A percentile compares a stretch with the other conserved stretches of the same genome.
Conservation (phyloP, 2,329 filamentous ascomycete genomes). For the Aspergillus ruber region DNA sequence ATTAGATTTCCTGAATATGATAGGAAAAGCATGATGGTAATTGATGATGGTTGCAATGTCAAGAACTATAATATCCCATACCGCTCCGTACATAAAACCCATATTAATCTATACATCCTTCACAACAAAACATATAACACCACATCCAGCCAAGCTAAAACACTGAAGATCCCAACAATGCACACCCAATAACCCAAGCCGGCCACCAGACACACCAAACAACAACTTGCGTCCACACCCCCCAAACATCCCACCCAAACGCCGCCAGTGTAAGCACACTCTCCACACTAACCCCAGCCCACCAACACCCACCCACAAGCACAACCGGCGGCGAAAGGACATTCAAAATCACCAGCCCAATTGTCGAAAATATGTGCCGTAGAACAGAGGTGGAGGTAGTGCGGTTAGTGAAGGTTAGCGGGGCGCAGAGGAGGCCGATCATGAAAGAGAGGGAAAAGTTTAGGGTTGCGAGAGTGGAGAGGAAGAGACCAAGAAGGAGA, state of each 20-base stretch:
- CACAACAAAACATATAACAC: neutral
- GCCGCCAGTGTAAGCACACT: slow-evolving; percentile 65
- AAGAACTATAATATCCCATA: neutral
- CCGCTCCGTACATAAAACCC: slow-evolving; percentile 1
- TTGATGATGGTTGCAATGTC: neutral
- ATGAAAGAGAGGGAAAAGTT: slow-evolving; percentile 91
- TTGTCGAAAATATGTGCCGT: slow-evolving; percentile 21
- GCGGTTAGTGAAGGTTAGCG: slow-evolving; percentile 63
- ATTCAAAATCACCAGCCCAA: slow-evolving; percentile 50
- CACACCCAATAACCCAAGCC: slow-evolving; percentile 65
- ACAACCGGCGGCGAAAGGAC: slow-evolving; percentile 55
- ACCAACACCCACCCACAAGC: slow-evolving; percentile 44
- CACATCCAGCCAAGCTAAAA: slow-evolving; percentile 13
- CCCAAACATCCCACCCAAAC: slow-evolving; percentile 84
- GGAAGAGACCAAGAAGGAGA: slow-evolving; percentile 83
- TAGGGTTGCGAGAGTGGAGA: slow-evolving; percentile 86
- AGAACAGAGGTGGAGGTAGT: slow-evolving; percentile 7
- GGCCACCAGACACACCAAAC: slow-evolving; percentile 98
- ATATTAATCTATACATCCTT: neutral
- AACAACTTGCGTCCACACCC: slow-evolving; percentile 79
- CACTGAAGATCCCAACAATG: slow-evolving; percentile 29
- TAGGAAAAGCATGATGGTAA: slow-evolving; percentile 2
- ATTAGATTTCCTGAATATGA: slow-evolving; percentile 7
- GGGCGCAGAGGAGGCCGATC: slow-evolving; percentile 69
- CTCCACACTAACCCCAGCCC: slow-evolving; percentile 46